Evolutionary conservation across 2,329 filamentous ascomycete species (phyloP).

Genomic region (Lasiodiplodia sp.): DNA sequence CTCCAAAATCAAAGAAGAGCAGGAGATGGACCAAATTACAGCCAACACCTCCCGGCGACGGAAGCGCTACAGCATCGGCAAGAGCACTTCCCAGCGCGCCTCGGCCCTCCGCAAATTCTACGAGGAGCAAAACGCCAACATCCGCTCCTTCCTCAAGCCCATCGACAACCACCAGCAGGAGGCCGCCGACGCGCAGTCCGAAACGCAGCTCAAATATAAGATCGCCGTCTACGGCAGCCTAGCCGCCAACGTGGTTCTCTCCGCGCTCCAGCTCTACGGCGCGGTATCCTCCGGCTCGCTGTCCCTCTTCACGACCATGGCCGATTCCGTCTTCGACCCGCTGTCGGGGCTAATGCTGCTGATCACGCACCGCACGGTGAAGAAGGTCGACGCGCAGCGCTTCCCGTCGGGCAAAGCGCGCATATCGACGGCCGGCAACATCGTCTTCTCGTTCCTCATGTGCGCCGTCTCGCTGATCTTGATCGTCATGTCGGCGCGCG

Average conservation of each 20-base stretch:
- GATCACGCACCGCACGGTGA: slow-evolving; percentile 84
- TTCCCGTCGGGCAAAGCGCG: slow-evolving; percentile 94
- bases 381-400: slow-evolving; percentile 80
- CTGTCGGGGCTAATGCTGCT: slow-evolving; percentile 88
- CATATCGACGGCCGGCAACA: slow-evolving; percentile 94
- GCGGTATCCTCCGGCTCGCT: slow-evolving; percentile 88
- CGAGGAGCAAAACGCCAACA: slow-evolving; percentile 89
- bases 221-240: slow-evolving; percentile 75
- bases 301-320: slow-evolving; percentile 97
- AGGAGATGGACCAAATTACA: no score
- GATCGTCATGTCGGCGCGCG: slow-evolving; percentile 82
- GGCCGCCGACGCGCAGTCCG: slow-evolving; percentile 78
- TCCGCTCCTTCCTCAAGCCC: slow-evolving; percentile 87
- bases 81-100: no score
- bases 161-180: slow-evolving; percentile 89
- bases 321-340: slow-evolving; percentile 92
- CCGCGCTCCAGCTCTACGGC: slow-evolving; percentile 87
- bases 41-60: no score
- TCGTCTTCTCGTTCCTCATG: slow-evolving; percentile 97
- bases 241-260: slow-evolving; percentile 79
- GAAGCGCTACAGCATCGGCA: no score
- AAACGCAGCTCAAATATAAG: slow-evolving; percentile 79
- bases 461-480: slow-evolving; percentile 88
- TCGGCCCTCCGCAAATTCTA: slow-evolving; percentile 67
- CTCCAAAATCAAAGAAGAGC: no score